Base-by-base conservation (phyloP, 1,284 basidiomycete species). In the Heterobasidion parviporum region DNA sequence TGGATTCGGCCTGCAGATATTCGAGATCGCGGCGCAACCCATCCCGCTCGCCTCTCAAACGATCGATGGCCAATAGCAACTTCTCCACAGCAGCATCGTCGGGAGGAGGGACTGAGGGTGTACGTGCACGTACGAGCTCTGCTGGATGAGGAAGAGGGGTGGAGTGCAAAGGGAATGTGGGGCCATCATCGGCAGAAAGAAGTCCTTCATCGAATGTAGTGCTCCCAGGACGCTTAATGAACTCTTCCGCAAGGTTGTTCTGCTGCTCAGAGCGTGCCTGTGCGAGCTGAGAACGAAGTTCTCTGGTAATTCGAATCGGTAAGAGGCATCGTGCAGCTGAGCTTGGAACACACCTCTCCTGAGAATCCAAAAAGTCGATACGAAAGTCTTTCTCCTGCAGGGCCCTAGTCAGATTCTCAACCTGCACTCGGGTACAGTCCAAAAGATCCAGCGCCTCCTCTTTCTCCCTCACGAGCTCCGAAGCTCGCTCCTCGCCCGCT, bases 21-120 rank as follows among this genome's bases (percentile, higher is more conserved):
- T 87, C 78, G 14, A 92, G 67, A 56, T 84, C 78, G 15, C 82
- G 77, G 56, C 78, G 76, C n/a, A 89, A 74, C 44, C 72, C 74
- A 61, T 93, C 85, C 8, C 90, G 77, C 63, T 93, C 89, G 3
- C 67, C 66, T 14, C 91, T 83, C 33, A 92, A 70, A 35, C 88
- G 81, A 16, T 80, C 78, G 49, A 91, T 75, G 3, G 86, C 79
- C 43, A 70, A 70, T 47, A 90, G 72, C 34, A 90, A 73, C 41
- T 76, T 77, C 56, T 78, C 78, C 36, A 87, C 73, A 8, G 61
- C 52, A 32, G 63, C 38, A 8, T 63, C 59, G 18, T 60, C 55
- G 16, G 44, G 18, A 38, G 33, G 20, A 20, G 12, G 43, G 41
- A 14, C 46, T 26, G 18, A 46, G n/a, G 36, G 41, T 52, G 45